Conservation (phyloP, 23 red algal species). For the Gracilaria domingensis region DNA sequence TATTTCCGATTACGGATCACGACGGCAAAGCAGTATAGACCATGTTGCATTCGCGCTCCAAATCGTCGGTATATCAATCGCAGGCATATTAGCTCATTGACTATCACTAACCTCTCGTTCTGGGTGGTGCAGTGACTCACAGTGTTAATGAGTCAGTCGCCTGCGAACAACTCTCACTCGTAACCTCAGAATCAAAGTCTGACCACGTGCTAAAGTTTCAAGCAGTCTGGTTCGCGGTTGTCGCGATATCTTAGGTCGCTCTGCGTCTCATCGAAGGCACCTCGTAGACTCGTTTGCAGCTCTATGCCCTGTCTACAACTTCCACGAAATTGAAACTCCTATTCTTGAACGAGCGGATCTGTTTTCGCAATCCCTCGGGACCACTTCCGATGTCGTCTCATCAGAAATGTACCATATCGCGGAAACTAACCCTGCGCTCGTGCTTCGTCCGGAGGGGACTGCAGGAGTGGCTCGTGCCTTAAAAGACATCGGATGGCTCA, state of each 20-base stretch:
- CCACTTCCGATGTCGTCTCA: slow-evolving; percentile 38
- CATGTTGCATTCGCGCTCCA: slow-evolving; percentile 17
- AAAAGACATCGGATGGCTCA: slow-evolving; percentile 20
- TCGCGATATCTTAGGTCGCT: slow-evolving; percentile 32
- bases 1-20: slow-evolving; percentile 7
- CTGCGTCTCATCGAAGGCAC: slow-evolving; percentile 20
- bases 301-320: slow-evolving; percentile 31
- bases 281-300: slow-evolving; percentile 55
- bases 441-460: slow-evolving; percentile 74
- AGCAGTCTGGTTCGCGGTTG: slow-evolving; percentile 58
- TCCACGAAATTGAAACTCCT: slow-evolving; percentile 69
- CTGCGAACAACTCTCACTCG: slow-evolving; percentile 3
- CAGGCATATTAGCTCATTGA: slow-evolving; percentile 30
- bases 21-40: slow-evolving; percentile 10
- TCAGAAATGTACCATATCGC: slow-evolving; percentile 45
- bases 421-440: slow-evolving; percentile 33
- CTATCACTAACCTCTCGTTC: slow-evolving; percentile 20
- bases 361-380: slow-evolving; percentile 35
- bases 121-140: background rate
- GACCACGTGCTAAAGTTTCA: slow-evolving; percentile 6
- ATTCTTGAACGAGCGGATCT: slow-evolving; percentile 45
- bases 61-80: slow-evolving; percentile 3
- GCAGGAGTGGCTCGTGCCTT: slow-evolving; percentile 66
- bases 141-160: slow-evolving; percentile 32
- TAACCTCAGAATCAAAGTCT: background rate